Percentiles rank a stretch among this genome's conserved stretches.
phyloP scores from a whole-genome alignment of 768 basidiomycete species.

The Pluteus cervinus region DNA sequence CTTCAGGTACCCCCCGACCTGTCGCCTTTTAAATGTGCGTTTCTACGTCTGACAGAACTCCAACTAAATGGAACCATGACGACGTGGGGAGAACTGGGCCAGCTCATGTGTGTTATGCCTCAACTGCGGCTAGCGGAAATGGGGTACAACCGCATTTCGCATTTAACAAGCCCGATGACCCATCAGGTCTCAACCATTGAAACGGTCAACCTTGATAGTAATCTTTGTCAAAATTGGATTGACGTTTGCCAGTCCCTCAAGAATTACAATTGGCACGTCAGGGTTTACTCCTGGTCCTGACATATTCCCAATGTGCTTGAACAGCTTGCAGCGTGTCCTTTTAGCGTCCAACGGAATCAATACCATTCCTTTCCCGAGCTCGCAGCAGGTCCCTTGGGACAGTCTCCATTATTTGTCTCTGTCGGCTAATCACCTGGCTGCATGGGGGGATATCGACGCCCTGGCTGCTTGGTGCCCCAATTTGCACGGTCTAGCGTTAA shows the following conservation, averaged over 20 bases:
- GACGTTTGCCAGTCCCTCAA: slow-evolving; percentile 38
- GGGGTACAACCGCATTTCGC: slow-evolving; percentile 58
- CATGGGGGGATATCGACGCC: slow-evolving; percentile 62
- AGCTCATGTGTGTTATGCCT: slow-evolving; percentile 47
- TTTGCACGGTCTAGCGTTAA: slow-evolving; percentile 54
- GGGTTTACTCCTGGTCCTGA: slow-evolving; percentile 10
- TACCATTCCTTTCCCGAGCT: slow-evolving; percentile 38
- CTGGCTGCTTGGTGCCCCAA: slow-evolving; percentile 64
- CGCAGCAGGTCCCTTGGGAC: slow-evolving; percentile 14
- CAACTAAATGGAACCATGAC: slow-evolving; percentile 71
- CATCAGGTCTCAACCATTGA: slow-evolving; percentile 27
- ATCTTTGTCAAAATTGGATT: slow-evolving; percentile 53
- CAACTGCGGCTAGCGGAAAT: slow-evolving; percentile 52
- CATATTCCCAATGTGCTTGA: slow-evolving; percentile 12
- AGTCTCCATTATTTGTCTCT: slow-evolving; percentile 52
- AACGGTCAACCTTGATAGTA: slow-evolving; percentile 66
- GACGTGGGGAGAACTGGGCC: slow-evolving; percentile 62
- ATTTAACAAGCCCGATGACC: slow-evolving; percentile 9
- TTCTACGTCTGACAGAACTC: slow-evolving; percentile 52
- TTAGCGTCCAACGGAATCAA: slow-evolving; percentile 57
- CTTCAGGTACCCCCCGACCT: slow-evolving; percentile 35
- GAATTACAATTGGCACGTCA: slow-evolving; percentile 40
- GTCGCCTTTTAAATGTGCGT: slow-evolving; percentile 31
- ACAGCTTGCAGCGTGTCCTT: slow-evolving; percentile 60
- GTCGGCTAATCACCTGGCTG: slow-evolving; percentile 48